Evolutionary conservation across 768 basidiomycete genomes (phyloP).

Genomic region (Boletus sp.): DNA sequence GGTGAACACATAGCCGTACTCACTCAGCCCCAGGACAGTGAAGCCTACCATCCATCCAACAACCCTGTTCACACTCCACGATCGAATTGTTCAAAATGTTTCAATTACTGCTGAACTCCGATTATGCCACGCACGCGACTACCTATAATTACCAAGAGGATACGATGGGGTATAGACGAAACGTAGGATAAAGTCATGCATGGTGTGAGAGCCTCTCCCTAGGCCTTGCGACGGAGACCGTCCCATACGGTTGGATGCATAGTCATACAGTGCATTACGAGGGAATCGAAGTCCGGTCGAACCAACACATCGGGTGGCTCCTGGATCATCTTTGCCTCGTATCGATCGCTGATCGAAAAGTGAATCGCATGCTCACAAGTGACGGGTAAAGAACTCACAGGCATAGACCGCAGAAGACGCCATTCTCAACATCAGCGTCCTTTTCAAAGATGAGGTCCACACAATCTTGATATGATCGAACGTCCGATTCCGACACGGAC

Average conservation of each 20-base stretch:
- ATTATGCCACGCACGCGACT: conserved; percentile 9
- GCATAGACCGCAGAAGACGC: conserved; percentile 49
- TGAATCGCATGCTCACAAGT: neutral
- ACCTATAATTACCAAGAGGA: conserved; percentile 14
- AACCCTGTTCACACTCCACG: neutral
- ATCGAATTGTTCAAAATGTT: neutral
- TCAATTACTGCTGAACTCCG: neutral
- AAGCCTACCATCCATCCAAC: too few relatives aligned
- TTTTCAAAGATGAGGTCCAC: conserved; percentile 37
- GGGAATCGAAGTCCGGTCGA: conserved; percentile 36
- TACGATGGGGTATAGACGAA: conserved; percentile 13
- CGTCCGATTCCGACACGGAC: conserved; percentile 2
- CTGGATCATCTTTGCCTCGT: conserved; percentile 24
- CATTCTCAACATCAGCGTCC: conserved; percentile 30
- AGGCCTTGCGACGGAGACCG: conserved; percentile 31
- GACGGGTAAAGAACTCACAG: conserved; percentile 37
- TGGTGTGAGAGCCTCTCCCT: neutral
- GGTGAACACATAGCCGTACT: too few relatives aligned
- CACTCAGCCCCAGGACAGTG: too few relatives aligned
- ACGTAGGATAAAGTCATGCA: conserved; percentile 9
- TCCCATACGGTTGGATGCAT: conserved; percentile 53
- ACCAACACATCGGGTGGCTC: conserved; percentile 31
- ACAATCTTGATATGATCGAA: conserved; percentile 44
- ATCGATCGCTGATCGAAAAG: conserved; percentile 23
- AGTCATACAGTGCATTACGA: conserved; percentile 47